Conservation (phyloP, 2,329 filamentous ascomycete species). For the Aphanocladium album region DNA sequence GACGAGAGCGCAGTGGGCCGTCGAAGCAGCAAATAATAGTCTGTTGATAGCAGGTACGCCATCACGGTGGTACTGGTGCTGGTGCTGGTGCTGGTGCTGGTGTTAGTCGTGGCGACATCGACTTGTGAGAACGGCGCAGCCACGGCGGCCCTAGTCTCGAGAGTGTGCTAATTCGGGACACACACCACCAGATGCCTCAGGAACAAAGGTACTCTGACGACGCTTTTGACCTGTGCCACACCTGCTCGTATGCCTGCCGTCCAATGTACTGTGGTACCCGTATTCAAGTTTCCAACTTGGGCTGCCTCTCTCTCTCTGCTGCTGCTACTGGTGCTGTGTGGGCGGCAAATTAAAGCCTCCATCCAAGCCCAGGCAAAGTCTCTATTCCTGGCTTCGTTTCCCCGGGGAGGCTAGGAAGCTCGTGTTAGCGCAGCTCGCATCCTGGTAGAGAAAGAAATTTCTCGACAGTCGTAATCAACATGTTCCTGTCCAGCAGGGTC, state of each 20-base stretch:
- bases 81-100: background rate
- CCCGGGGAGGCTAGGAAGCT: constrained; percentile 13
- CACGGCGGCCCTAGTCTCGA: background rate
- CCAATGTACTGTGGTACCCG: background rate
- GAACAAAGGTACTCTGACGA: background rate
- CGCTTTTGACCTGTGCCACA: background rate
- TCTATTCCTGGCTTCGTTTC: constrained; percentile 8
- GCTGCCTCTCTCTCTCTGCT: background rate
- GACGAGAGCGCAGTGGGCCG: background rate
- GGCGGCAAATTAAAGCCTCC: constrained; percentile 10
- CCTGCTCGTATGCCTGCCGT: background rate
- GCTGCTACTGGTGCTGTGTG: background rate
- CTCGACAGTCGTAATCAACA: too few species aligned
- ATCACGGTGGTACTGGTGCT: background rate
- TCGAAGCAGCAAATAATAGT: background rate
- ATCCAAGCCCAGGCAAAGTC: background rate
- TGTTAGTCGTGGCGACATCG: background rate
- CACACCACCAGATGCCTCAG: background rate
- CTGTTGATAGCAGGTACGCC: background rate
- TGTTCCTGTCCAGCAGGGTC: background rate
- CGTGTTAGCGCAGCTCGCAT: constrained; percentile 2
- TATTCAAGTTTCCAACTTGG: background rate
- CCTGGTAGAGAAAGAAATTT: constrained; percentile 3
- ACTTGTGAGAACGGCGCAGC: background rate
- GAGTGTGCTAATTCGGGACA: constrained; percentile 11